phyloP scores from a whole-genome alignment of 441 rosid genomes.

The Corymbia calophylla region DNA sequence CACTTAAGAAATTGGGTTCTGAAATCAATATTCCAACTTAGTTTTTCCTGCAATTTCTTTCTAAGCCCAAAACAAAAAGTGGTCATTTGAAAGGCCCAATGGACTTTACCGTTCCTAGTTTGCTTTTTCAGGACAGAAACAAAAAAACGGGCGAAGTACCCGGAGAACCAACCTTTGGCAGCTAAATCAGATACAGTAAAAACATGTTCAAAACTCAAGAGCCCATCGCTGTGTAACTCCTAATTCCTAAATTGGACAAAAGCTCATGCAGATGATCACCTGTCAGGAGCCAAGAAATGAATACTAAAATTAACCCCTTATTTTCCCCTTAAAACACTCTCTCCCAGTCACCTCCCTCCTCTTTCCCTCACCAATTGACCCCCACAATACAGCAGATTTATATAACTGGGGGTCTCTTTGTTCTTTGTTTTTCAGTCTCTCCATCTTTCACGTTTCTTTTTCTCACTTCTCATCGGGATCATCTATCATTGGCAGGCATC shows the following conservation, averaged over 20 bases:
- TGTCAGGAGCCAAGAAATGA: not conserved
- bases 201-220: not conserved
- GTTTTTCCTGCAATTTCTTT: not conserved
- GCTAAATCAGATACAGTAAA: not conserved
- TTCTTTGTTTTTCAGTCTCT: not conserved
- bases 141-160: not conserved
- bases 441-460: not conserved
- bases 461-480: not conserved
- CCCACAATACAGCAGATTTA: not conserved
- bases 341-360: not conserved
- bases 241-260: not conserved
- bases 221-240: not conserved
- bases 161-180: not conserved
- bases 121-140: not conserved
- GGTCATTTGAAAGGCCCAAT: not conserved
- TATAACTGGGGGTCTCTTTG: not conserved
- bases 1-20: not conserved
- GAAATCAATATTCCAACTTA: not conserved
- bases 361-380: not conserved
- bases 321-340: not conserved
- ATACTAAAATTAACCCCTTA: not conserved
- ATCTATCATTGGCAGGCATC: not conserved
- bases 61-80: not conserved
- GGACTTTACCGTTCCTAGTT: not conserved
- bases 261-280: not conserved